Percentiles rank a stretch among this genome's conserved stretches.
These are phyloP conservation scores for Phytopythium oedochilum DNA, from an alignment of 352 stramenopile species.

Conservation along the genomic window DNA sequence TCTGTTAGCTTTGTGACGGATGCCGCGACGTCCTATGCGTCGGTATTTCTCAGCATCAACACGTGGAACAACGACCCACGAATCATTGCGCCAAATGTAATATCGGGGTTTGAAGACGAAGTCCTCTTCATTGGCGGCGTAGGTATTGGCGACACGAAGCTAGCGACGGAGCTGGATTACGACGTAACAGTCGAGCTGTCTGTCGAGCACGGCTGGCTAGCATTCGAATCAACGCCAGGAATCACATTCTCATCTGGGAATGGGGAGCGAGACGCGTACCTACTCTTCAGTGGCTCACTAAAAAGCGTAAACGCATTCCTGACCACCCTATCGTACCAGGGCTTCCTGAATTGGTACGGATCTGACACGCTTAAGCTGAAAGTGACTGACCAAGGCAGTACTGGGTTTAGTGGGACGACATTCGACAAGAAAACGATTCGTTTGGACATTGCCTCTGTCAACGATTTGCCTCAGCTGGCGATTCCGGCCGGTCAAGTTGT, in stretches of 20 bases:
- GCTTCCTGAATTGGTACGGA: constrained; percentile 74
- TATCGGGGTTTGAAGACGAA: constrained; percentile 47
- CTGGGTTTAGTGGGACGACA: constrained; percentile 35
- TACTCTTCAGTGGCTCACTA: constrained; percentile 60
- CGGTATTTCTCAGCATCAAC: constrained; percentile 65
- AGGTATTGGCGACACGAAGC: constrained; percentile 43
- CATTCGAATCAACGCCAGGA: constrained; percentile 41
- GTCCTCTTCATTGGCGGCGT: constrained; percentile 28
- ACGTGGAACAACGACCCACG: constrained; percentile 69
- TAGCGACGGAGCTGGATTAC: constrained; percentile 55
- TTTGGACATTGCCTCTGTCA: constrained; percentile 49
- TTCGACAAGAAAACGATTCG: constrained; percentile 28
- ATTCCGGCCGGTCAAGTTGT: constrained; percentile 46
- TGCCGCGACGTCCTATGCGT: constrained; percentile 53
- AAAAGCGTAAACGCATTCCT: constrained; percentile 58
- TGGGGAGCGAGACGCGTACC: constrained; percentile 40
- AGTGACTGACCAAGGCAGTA: constrained; percentile 62
- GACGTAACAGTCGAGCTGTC: constrained; percentile 50
- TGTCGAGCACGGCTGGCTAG: constrained; percentile 51
- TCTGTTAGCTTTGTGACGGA: constrained; percentile 72
- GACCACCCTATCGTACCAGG: constrained; percentile 39
- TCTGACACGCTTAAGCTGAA: constrained; percentile 47
- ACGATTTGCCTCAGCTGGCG: constrained; percentile 49
- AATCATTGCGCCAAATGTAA: constrained; percentile 27
- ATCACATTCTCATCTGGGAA: constrained; percentile 57